phyloP scores from a whole-genome alignment of 2,329 filamentous ascomycete genomes.

The Monilinia polystroma region DNA sequence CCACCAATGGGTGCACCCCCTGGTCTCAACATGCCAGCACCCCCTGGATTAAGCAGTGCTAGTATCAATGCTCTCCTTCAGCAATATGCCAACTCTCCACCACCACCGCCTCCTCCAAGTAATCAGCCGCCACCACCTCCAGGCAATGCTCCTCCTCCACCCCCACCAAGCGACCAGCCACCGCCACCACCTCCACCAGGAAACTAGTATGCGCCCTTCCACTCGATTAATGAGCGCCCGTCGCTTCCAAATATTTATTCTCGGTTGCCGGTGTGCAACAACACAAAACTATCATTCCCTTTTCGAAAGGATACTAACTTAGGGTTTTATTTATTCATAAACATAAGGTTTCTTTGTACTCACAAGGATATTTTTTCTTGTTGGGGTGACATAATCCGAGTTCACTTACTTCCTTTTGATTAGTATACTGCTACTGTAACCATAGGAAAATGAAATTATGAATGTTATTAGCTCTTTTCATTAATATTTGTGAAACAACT shows the following conservation, averaged over 20 bases:
- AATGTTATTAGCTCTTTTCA: neutral
- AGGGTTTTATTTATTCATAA: neutral
- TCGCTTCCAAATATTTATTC: neutral
- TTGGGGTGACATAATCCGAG: neutral
- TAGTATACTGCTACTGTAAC: conserved; percentile 8
- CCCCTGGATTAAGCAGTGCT: conserved; percentile 52
- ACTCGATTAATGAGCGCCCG: neutral
- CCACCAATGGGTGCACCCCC: conserved; percentile 47
- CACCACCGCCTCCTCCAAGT: conserved; percentile 54
- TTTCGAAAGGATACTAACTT: conserved; percentile 17
- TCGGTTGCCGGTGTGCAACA: neutral
- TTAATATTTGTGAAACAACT: neutral
- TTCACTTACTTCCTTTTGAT: conserved; percentile 1
- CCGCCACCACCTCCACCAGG: conserved; percentile 31
- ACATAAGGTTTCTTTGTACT: conserved; percentile 1
- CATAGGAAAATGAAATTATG: conserved; percentile 16
- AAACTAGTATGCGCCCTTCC: conserved; percentile 12
- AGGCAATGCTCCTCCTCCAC: conserved; percentile 60
- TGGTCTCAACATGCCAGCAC: conserved; percentile 37
- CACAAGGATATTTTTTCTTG: neutral
- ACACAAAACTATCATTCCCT: neutral
- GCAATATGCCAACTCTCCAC: conserved; percentile 52
- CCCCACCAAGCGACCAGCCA: conserved; percentile 47
- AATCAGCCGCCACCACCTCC: conserved; percentile 47
- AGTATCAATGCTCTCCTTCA: conserved; percentile 66